Percentiles rank a stretch among this genome's conserved stretches.
Evolutionary conservation across 345 rosid genomes (phyloP).

Genomic region (Euclidium syriacum): DNA sequence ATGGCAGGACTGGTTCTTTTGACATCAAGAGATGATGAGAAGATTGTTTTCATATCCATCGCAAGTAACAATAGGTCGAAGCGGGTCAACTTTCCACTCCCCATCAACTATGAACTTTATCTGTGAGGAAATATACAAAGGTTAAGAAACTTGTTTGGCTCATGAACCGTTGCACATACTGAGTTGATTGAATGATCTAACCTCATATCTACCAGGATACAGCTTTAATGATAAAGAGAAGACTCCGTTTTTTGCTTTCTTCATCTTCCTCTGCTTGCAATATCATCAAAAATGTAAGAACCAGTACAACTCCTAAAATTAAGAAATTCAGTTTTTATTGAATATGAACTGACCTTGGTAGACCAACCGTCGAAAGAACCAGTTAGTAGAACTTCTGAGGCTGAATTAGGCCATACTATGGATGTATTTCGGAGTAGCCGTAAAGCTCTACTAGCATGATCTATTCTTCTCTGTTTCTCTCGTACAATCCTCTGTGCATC

Average conservation of each 20-base stretch:
- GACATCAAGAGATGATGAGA: constrained; percentile 47
- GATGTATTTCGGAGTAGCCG: constrained; percentile 56
- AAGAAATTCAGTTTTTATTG: not conserved
- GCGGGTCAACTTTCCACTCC: constrained; percentile 85
- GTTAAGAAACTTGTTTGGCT: not conserved
- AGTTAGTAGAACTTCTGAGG: constrained; percentile 71
- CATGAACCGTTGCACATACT: not conserved
- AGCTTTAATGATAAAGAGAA: constrained; percentile 64
- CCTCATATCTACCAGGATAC: constrained; percentile 94
- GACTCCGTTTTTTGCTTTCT: constrained; percentile 59
- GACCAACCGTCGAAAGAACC: constrained; percentile 98
- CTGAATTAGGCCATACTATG: constrained; percentile 83
- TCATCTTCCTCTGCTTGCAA: constrained; percentile 75
- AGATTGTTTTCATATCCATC: constrained; percentile 73
- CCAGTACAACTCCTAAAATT: too few relatives aligned
- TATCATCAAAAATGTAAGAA: too few relatives aligned
- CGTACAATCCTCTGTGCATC: constrained; percentile 65
- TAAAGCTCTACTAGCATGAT: constrained; percentile 59
- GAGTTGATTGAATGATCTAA: constrained; percentile 16
- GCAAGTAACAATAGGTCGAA: constrained; percentile 65
- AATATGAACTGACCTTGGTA: constrained; percentile 55
- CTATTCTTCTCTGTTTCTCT: constrained; percentile 67
- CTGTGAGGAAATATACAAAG: constrained; percentile 35
- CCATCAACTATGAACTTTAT: constrained; percentile 93
- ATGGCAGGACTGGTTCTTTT: constrained; percentile 4